Conservation (phyloP, 1,284 basidiomycete species). For the Chalciporus sp. region DNA sequence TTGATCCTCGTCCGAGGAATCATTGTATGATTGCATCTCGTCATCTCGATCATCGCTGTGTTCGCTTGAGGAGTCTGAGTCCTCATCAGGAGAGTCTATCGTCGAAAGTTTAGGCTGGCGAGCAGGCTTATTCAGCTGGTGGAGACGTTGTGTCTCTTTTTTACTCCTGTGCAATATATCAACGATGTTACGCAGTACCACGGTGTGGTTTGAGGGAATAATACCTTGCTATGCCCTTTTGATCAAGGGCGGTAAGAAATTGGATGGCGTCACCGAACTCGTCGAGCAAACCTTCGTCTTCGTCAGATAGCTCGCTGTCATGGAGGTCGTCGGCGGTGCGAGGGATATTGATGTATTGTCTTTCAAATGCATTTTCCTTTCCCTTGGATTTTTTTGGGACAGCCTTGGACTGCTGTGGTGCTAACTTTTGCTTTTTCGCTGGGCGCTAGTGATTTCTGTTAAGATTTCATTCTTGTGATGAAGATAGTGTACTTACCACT, state of each 20-base stretch:
- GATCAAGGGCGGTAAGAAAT: conserved; percentile 68
- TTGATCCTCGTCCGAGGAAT: conserved; percentile 24
- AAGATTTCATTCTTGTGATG: neutral
- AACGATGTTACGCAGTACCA: neutral
- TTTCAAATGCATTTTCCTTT: conserved; percentile 63
- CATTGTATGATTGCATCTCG: conserved; percentile 27
- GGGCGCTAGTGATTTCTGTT: conserved; percentile 32
- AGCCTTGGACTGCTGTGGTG: conserved; percentile 21
- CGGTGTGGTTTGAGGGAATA: conserved; percentile 23
- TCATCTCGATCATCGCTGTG: conserved; percentile 39
- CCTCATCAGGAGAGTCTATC: conserved; percentile 60
- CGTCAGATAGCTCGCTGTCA: conserved; percentile 59
- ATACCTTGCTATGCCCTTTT: conserved; percentile 71
- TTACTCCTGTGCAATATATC: conserved; percentile 65
- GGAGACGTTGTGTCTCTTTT: conserved; percentile 68
- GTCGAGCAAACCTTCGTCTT: conserved; percentile 60
- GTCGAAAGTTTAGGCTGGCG: conserved; percentile 55
- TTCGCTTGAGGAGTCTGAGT: conserved; percentile 59
- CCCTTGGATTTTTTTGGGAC: conserved; percentile 38
- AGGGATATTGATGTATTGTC: conserved; percentile 66
- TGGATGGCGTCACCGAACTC: conserved; percentile 56
- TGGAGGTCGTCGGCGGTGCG: conserved; percentile 38
- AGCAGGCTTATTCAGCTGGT: conserved; percentile 61
- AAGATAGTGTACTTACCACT: conserved; percentile 29
- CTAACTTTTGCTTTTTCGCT: conserved; percentile 51